Base-by-base conservation (phyloP, 768 basidiomycete genomes). In the Leccinum disarticulatum region DNA sequence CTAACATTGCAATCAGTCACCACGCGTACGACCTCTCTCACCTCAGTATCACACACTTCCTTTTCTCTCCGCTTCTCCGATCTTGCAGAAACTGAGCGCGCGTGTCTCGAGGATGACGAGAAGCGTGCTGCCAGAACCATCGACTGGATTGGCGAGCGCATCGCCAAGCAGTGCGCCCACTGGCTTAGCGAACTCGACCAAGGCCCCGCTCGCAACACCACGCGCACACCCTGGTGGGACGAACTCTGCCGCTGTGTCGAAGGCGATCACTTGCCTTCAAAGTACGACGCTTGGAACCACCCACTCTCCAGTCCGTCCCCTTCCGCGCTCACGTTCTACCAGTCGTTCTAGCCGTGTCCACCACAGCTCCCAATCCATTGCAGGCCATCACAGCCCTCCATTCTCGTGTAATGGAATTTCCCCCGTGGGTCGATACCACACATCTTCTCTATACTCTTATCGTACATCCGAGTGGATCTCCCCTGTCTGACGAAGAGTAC, bases 331-430 rank as follows among this genome's bases (percentile, higher is more conserved):
- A 62, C 51, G n/a, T 55, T 43, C 58, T 55, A 47, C 33, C 65
- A 94, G 92, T 93, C 55, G 86, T 94, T 56, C 73, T 89, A 51
- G 91, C 90, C 25, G 90, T 91, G 1, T 92, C 92, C 19, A 93
- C 92, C 2, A 83, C 80, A n/a, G 82, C 90, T 0, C 82, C 87
- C 3, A 94, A 94, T 69, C 91, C 92, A 4, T 70, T 94, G 47
- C 90, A 92, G 67, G 87, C 88, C 19, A 83, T 94, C 59, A 86
- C 88, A 1, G 79, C 87, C 27, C 77, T 94, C n/a, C 87, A 91
- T 71, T 77, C 88, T 48, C 80, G 88, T 55, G 71, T 74, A 15
- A 63, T 83, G 35, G 87, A 91, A 61, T 79, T 94, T 57, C 92
- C 92, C 17, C 67, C 86, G 43, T 94, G 92, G 92, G 88, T 94